Evolutionary conservation across 2,329 filamentous ascomycete species (phyloP).

Genomic region (Cryphonectria japonica): DNA sequence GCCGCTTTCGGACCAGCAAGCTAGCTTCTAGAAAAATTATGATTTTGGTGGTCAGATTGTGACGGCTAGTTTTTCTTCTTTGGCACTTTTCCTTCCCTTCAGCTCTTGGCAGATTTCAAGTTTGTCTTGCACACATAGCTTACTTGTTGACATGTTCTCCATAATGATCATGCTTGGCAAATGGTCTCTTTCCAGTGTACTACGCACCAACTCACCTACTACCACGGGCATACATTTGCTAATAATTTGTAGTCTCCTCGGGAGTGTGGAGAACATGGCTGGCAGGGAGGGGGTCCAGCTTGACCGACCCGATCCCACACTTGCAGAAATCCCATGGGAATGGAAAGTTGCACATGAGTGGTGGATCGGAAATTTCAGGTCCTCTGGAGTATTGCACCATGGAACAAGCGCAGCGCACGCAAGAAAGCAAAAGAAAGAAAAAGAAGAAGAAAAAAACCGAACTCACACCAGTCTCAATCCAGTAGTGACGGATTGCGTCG

Average conservation of each 20-base stretch:
- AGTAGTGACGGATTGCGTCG: background rate
- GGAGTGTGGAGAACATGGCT: background rate
- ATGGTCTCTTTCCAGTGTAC: background rate
- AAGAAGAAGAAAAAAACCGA: background rate
- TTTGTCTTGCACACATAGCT: background rate
- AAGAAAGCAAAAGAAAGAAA: background rate
- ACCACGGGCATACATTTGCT: background rate
- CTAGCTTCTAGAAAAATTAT: background rate
- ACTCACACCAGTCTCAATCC: background rate
- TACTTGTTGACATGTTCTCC: background rate
- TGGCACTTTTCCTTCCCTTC: no score
- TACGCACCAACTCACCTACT: background rate
- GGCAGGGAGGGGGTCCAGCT: background rate
- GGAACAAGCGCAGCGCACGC: background rate
- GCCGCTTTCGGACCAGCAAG: slow-evolving; percentile 1
- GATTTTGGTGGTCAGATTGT: background rate
- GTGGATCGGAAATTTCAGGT: background rate
- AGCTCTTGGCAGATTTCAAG: background rate
- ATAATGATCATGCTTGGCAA: background rate
- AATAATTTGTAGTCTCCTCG: background rate
- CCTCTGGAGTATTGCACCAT: background rate
- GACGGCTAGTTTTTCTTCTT: background rate
- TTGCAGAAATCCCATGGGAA: background rate
- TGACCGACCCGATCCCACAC: background rate
- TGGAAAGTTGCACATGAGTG: background rate